Base-by-base conservation (phyloP, 1,139 yeast genomes). In the Suhomyces maxii region DNA sequence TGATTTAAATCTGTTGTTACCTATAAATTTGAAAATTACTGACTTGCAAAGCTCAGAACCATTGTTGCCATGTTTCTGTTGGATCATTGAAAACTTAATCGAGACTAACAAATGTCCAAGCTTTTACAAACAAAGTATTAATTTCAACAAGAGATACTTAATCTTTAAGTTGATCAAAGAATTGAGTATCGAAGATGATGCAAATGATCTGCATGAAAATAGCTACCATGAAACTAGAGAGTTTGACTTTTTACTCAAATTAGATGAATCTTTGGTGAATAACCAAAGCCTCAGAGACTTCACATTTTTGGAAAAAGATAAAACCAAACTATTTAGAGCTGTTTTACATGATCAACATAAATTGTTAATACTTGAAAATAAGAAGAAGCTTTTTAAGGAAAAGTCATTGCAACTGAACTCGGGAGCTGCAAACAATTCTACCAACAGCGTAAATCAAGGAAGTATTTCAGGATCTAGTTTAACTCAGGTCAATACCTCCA, bases 61-160 rank as follows among this genome's bases (percentile, higher is more conserved):
- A 1, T 64, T 74, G 40, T 64, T 75, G n/a, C 95, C 97, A 2
- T 91, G 97, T 60, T 81, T 90, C 53, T 97, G 98, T 8, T 75
- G 80, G 80, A 65, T 76, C 18, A 71, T 76, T 44, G 79, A 75
- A 47, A 73, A 73, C 49, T 61, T 75, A 42, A 53, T 75, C 37
- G 73, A 67, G 34, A 61, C 69, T 4, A 71, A 71, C 52, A 67
- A 58, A 46, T 63, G 72, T 36, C 70, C 77, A 13, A 70, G 67
- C 26, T 74, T 62, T 55, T 60, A 61, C 51, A 55, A 59, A 36
- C 50, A 53, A 6, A 52, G 53, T 31, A 63, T 76, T 44, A 75
- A 76, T 50, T 74, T 75, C 55, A 73, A 71, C 54, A 76, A 76
- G 58, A 58, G 78, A 41, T 74, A 73, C 53, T 59, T 76, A 36